Base-by-base conservation (phyloP, 331 rosid species). In the Acacia concinna region DNA sequence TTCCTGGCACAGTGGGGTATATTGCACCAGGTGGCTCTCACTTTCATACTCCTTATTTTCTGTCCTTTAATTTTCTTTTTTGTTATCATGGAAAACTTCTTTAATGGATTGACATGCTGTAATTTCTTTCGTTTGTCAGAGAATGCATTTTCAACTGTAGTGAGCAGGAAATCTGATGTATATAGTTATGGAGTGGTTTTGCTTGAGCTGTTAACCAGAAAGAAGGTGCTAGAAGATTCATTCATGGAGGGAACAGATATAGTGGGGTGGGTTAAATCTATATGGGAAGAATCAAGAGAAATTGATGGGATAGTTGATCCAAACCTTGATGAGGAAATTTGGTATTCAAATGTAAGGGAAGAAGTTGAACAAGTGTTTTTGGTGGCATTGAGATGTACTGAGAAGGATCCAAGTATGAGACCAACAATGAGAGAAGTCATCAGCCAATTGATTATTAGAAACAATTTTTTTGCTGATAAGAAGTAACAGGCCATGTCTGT, bases 141-240 rank as follows among this genome's bases (percentile, higher is more conserved):
- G 63, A 86, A 85, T 81, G 89, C 94, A 56, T 86, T 38, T 57
- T 66, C 81, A 49, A 67, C 82, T 46, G 34, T 21, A 5, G 72
- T 2, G 59, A 73, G 84, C 43, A 70, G 54, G 84, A 90, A 85
- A 59, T 88, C 91, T 3, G 92, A 90, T 20, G 92, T 84, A 8
- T 90, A 87, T 69, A 83, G 90, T 63, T 90, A 85, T 23, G 95
- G 95, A 46, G 84, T 90, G 21, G 95, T 90, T 56, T 80, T 90
- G 72, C 86, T 88, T 0, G 91, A 88, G 95, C 71, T 87, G 51
- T 66, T 90, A 76, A 84, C 86, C 8, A 67, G 91, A 76, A 90
- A 80, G 86, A 81, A 73, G 85, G 89, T 88, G 17, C 37, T 84
- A 54, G 92, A 86, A 82, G 79, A 73, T 20, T 80, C 82, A 21